Percentiles rank a stretch among this genome's conserved stretches.
Conservation (phyloP, 345 rosid species). For the Sapria himalayana region DNA sequence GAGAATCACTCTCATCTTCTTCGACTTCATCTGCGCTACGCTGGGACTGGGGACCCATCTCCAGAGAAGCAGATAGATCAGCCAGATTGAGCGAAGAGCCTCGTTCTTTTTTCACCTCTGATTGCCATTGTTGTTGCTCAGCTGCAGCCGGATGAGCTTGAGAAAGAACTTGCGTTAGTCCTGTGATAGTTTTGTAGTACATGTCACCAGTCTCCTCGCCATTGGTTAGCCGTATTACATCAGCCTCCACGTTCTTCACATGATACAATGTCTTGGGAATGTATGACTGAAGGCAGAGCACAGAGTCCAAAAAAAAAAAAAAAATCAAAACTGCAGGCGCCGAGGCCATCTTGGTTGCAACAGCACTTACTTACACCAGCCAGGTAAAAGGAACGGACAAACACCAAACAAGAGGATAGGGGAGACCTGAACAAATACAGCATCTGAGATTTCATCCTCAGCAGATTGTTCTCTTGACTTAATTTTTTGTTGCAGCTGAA, state of each 20-base stretch:
- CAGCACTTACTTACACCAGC: no score
- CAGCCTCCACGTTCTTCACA: conserved; percentile 61
- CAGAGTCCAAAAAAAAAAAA: background rate
- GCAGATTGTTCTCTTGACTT: conserved; percentile 45
- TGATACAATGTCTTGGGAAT: conserved; percentile 71
- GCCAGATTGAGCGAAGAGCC: conserved; percentile 1
- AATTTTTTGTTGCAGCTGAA: conserved; percentile 60
- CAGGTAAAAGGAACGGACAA: background rate
- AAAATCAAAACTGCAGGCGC: background rate
- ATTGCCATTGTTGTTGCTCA: conserved; percentile 11
- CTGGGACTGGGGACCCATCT: conserved; percentile 10
- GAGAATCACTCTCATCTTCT: conserved; percentile 22
- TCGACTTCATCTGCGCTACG: conserved; percentile 16
- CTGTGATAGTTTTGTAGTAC: conserved; percentile 66
- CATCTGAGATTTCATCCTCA: conserved; percentile 87
- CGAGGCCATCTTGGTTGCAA: no score
- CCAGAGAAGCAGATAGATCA: conserved; percentile 5
- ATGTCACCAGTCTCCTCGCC: conserved; percentile 62
- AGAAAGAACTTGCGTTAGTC: conserved; percentile 52
- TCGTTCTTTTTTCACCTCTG: conserved; percentile 8
- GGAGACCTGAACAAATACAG: conserved; percentile 69
- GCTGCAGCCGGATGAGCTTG: conserved; percentile 4
- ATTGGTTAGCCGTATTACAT: conserved; percentile 45
- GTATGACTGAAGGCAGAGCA: conserved; percentile 27
- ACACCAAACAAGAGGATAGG: background rate